Conservation (phyloP, 768 basidiomycete genomes). For the Suillus subluteus region DNA sequence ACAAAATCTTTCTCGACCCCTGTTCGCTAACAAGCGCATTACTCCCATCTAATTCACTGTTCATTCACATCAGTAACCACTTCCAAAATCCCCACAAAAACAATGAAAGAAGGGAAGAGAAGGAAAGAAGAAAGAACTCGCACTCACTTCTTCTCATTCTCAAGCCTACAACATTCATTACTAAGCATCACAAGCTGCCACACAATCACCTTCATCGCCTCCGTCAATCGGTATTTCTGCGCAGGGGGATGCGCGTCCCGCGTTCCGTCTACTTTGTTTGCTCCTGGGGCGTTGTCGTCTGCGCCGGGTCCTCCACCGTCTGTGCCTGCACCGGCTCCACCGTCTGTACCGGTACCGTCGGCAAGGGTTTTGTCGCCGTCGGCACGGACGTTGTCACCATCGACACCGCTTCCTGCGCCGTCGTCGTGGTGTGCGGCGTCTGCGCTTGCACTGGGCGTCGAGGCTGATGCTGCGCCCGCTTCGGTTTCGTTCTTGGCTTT, state of each 20-base stretch:
- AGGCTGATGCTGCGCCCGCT: conserved; percentile 33
- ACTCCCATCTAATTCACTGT: conserved; percentile 61
- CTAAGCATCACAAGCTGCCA: conserved; percentile 83
- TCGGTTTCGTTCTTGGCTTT: conserved; percentile 45
- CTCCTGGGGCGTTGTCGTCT: conserved; percentile 22
- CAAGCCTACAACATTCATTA: conserved; percentile 75
- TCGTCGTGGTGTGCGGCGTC: conserved; percentile 36
- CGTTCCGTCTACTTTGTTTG: conserved; percentile 33
- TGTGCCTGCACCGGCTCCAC: not conserved
- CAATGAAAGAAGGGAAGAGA: not conserved
- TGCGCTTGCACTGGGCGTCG: conserved; percentile 22
- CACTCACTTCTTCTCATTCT: conserved; percentile 66
- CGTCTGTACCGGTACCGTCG: not conserved
- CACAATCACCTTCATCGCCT: conserved; percentile 76
- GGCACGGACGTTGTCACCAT: not conserved
- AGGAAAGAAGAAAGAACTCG: not conserved
- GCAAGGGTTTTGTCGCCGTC: not conserved
- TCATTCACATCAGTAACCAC: conserved; percentile 12
- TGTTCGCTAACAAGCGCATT: conserved; percentile 80
- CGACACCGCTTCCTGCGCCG: conserved; percentile 9
- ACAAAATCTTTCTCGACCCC: conserved; percentile 75
- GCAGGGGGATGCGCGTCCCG: conserved; percentile 62
- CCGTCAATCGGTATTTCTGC: conserved; percentile 80
- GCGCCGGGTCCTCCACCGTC: not conserved
- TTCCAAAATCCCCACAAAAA: not conserved